phyloP scores from a whole-genome alignment of 2,329 filamentous ascomycete genomes.

The Stagonosporopsis vannaccii region DNA sequence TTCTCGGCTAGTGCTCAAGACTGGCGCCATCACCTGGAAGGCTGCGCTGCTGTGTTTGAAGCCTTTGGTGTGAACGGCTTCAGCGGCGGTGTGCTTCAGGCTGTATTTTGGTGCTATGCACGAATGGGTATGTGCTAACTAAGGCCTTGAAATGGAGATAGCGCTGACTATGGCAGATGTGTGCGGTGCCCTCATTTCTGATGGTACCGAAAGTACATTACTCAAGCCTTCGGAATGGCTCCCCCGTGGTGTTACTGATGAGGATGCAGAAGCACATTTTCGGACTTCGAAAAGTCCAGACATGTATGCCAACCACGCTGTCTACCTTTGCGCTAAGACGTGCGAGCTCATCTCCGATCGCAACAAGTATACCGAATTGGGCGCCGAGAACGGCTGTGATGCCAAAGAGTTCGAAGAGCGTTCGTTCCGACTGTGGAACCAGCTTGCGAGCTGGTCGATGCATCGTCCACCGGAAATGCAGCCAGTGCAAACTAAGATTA shows the following conservation, averaged over 20 bases:
- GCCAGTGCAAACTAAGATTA: slow-evolving; percentile 55
- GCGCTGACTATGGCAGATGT: slow-evolving; percentile 47
- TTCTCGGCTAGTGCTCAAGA: slow-evolving; percentile 49
- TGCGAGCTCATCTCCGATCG: slow-evolving; percentile 60
- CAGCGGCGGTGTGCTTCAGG: slow-evolving; percentile 58
- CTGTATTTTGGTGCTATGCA: slow-evolving; percentile 64
- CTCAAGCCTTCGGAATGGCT: slow-evolving; percentile 59
- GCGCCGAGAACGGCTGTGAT: slow-evolving; percentile 55
- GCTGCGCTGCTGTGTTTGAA: slow-evolving; percentile 60
- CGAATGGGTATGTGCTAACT: slow-evolving; percentile 54
- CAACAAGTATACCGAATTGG: slow-evolving; percentile 59
- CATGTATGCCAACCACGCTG: slow-evolving; percentile 60
- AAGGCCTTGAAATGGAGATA: neutral
- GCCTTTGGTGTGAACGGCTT: slow-evolving; percentile 61
- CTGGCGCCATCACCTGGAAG: slow-evolving; percentile 61
- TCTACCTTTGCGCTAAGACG: slow-evolving; percentile 56
- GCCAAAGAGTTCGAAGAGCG: slow-evolving; percentile 51
- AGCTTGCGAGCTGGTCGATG: slow-evolving; percentile 59
- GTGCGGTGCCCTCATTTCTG: slow-evolving; percentile 61
- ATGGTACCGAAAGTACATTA: slow-evolving; percentile 56
- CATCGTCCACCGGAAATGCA: slow-evolving; percentile 57
- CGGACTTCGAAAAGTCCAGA: slow-evolving; percentile 49
- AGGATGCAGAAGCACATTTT: slow-evolving; percentile 44
- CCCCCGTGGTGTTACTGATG: slow-evolving; percentile 33
- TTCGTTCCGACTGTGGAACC: slow-evolving; percentile 60